A percentile compares a stretch with the other conserved stretches of the same genome.
phyloP scores from a whole-genome alignment of 1,284 basidiomycete genomes.

The Wallemia hederae region DNA sequence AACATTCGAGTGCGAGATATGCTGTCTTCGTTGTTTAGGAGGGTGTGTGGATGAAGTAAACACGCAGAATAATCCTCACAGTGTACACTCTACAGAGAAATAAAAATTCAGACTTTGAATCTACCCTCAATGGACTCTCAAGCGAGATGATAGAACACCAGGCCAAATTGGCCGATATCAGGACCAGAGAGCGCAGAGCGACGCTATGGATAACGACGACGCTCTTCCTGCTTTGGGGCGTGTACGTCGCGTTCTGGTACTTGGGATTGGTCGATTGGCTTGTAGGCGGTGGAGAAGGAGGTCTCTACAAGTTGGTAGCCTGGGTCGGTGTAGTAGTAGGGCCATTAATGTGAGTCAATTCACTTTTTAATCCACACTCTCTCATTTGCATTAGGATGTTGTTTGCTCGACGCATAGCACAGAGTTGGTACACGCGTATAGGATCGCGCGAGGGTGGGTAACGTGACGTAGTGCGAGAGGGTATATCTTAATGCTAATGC shows the following conservation, averaged over 20 bases:
- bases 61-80: too few species aligned
- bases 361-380: slow-evolving; percentile 1
- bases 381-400: slow-evolving; percentile 29
- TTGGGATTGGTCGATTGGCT: slow-evolving; percentile 17
- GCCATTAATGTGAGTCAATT: slow-evolving; percentile 41
- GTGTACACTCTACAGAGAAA: slow-evolving; percentile 2
- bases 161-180: slow-evolving; percentile 55
- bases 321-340: slow-evolving; percentile 31
- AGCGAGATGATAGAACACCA: slow-evolving; percentile 25
- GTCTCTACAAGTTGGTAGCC: slow-evolving; percentile 18
- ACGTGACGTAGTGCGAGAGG: too few species aligned
- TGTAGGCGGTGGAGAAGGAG: slow-evolving; percentile 17
- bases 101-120: slow-evolving; percentile 20
- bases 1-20: background rate
- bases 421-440: slow-evolving; percentile 59
- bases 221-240: slow-evolving; percentile 45
- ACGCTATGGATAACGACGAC: slow-evolving; percentile 55
- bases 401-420: slow-evolving; percentile 49
- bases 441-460: slow-evolving; percentile 56
- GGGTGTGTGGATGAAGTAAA: too few species aligned
- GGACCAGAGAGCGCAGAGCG: slow-evolving; percentile 51
- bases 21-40: background rate
- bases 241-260: slow-evolving; percentile 61
- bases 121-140: slow-evolving; percentile 20
- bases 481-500: too few species aligned